These are phyloP conservation scores for Penicillium antarcticum DNA, from an alignment of 495 filamentous ascomycete genomes.

Conservation along the genomic window DNA sequence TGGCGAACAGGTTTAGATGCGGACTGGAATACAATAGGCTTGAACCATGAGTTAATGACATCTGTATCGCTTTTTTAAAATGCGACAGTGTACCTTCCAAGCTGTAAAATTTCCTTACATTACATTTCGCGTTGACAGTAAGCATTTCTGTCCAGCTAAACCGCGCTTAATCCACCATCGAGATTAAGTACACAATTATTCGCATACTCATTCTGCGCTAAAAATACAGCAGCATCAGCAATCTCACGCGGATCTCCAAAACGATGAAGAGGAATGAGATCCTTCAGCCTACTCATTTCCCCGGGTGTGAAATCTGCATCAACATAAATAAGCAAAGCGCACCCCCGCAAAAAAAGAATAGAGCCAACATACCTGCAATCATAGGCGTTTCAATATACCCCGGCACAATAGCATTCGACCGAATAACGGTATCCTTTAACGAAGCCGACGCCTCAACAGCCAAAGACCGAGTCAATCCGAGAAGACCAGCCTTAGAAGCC, in stretches of 20 bases:
- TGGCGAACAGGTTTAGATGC: neutral
- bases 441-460: slow-evolving; percentile 54
- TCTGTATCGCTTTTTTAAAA: too few relatives aligned
- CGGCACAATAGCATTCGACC: slow-evolving; percentile 79
- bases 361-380: slow-evolving; percentile 56
- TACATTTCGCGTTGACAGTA: neutral
- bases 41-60: too few relatives aligned
- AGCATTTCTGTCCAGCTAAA: slow-evolving; percentile 23
- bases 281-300: slow-evolving; percentile 30
- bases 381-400: slow-evolving; percentile 80
- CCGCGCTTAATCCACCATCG: slow-evolving; percentile 78
- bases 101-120: too few relatives aligned
- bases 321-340: neutral
- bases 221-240: slow-evolving; percentile 76
- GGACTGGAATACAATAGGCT: neutral
- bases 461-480: slow-evolving; percentile 72
- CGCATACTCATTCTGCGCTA: slow-evolving; percentile 73
- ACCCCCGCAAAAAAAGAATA: neutral
- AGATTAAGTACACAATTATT: slow-evolving; percentile 83
- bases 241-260: slow-evolving; percentile 68
- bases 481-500: slow-evolving; percentile 74
- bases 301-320: slow-evolving; percentile 34
- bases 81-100: too few relatives aligned
- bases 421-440: slow-evolving; percentile 44
- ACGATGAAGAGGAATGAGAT: slow-evolving; percentile 62